phyloP scores from a whole-genome alignment of 192 early-diverging fungal species.

The Coemansia sp. region DNA sequence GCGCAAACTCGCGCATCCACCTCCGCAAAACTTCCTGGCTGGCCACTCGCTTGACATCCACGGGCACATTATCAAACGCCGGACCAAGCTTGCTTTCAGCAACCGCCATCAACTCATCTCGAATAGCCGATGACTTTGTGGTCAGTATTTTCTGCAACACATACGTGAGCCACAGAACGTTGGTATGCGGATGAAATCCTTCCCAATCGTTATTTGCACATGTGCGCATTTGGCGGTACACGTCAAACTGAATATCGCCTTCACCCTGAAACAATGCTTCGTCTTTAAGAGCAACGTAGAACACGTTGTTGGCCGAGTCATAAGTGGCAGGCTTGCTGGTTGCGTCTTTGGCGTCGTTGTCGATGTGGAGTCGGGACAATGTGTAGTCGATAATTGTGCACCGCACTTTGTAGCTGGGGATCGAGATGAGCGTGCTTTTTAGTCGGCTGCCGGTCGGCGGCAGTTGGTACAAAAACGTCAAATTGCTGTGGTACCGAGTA shows the following conservation, averaged over 20 bases:
- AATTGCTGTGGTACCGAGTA: slow-evolving; percentile 47
- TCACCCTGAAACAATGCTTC: slow-evolving; percentile 57
- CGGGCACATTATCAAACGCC: slow-evolving; percentile 18
- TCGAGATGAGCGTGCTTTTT: slow-evolving; percentile 49
- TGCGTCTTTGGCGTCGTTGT: slow-evolving; percentile 37
- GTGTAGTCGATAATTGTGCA: slow-evolving; percentile 75
- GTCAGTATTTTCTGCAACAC: slow-evolving; percentile 52
- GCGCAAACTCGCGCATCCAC: slow-evolving; percentile 53
- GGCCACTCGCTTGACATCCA: slow-evolving; percentile 35
- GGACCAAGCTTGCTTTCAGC: slow-evolving; percentile 46
- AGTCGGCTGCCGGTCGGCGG: slow-evolving; percentile 33
- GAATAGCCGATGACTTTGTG: slow-evolving; percentile 42
- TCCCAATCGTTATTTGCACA: slow-evolving; percentile 41
- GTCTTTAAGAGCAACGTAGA: slow-evolving; percentile 58
- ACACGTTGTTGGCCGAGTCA: slow-evolving; percentile 48
- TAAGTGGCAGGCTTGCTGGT: slow-evolving; percentile 31
- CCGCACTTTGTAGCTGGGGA: slow-evolving; percentile 64
- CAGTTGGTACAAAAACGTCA: slow-evolving; percentile 51
- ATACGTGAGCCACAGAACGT: slow-evolving; percentile 51
- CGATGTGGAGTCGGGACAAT: slow-evolving; percentile 60
- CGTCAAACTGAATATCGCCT: slow-evolving; percentile 73
- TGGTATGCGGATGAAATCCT: slow-evolving; percentile 48
- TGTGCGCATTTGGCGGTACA: slow-evolving; percentile 68
- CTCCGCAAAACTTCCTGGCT: slow-evolving; percentile 48
- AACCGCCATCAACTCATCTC: slow-evolving; percentile 44